These are phyloP conservation scores for Aspergillus olivimuriae DNA, from an alignment of 495 filamentous ascomycete genomes.

Conservation along the genomic window DNA sequence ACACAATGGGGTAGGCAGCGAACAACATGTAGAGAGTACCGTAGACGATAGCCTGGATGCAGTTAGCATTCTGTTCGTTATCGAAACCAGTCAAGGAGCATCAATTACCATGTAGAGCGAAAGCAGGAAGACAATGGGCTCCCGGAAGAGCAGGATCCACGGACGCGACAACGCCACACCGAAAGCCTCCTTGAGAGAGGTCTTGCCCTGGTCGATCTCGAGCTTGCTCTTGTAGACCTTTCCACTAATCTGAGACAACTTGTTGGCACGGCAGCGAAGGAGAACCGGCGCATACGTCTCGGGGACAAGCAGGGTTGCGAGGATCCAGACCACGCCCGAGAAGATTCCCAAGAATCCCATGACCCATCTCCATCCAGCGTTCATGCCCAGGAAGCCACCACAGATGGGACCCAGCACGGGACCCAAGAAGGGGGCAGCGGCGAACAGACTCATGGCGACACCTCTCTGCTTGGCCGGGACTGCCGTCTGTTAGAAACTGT, in stretches of 20 bases:
- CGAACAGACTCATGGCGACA: constrained; percentile 57
- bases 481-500: too few relatives aligned
- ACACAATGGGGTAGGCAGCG: constrained; percentile 76
- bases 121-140: constrained; percentile 59
- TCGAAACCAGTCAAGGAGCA: not conserved
- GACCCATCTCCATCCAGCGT: constrained; percentile 61
- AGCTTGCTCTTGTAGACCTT: constrained; percentile 49
- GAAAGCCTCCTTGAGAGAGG: constrained; percentile 31
- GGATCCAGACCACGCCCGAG: constrained; percentile 50
- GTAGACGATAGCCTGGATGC: constrained; percentile 52
- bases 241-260: constrained; percentile 46
- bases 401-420: constrained; percentile 57
- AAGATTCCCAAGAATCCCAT: constrained; percentile 50
- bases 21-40: constrained; percentile 81
- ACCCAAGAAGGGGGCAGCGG: constrained; percentile 62
- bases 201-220: constrained; percentile 39
- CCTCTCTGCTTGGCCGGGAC: constrained; percentile 56
- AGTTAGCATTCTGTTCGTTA: not conserved
- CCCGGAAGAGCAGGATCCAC: constrained; percentile 43
- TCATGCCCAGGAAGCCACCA: constrained; percentile 56
- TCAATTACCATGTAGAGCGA: constrained; percentile 54
- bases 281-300: constrained; percentile 59
- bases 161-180: constrained; percentile 42
- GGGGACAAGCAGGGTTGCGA: constrained; percentile 46
- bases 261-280: constrained; percentile 46